Base-by-base conservation (phyloP, 2,329 filamentous ascomycete genomes). In the Uncinocarpus reesii region DNA sequence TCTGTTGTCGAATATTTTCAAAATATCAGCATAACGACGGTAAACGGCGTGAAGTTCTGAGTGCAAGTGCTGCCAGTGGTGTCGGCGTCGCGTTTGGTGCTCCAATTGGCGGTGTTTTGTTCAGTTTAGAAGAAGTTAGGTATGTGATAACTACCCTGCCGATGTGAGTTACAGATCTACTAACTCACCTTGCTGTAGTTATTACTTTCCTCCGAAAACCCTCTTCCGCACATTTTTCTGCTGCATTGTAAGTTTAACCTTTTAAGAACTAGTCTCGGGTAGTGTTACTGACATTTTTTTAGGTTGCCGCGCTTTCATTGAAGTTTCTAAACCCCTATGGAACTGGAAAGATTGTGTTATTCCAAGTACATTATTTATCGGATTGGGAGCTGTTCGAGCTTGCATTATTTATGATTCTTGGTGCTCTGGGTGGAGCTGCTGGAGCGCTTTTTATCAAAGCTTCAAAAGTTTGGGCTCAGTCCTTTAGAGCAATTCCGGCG, bases 171-270 rank as follows among this genome's bases (percentile, higher is more conserved):
- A 11, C 1, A 20, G 15, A 6, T 38, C 50, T 42, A 53, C 47
- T 54, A 20, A 41, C n/a, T 7, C 7, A 23, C 31, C 52, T 15
- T 36, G 52, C 20, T 42, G 7, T 16, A 80, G 86, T 57, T 96
- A 96, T 66, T 96, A 96, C 66, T 96, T 96, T 64, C 90, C 92
- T 0, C 87, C 90, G 4, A 96, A 98, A 70, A 96, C 90, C 0
- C 76, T 98, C 7, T 98, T 98, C 71, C 76, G 92, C 46, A 96
- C 92, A 0, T 98, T 98, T 66, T 96, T 96, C 68, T 96, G 90
- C 71, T 96, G 90, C 66, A 96, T 96, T 58, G 83, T 84, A 64
- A 62, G 31, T 35, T 42, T 21, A 1, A 21, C 7, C 11, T 15
- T 23, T 5, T 6, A 20, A n/a, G 15, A 2, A n/a, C 18, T 24